Base-by-base conservation (phyloP, 371 early-diverging fungal species). In the Mortierella sp. region DNA sequence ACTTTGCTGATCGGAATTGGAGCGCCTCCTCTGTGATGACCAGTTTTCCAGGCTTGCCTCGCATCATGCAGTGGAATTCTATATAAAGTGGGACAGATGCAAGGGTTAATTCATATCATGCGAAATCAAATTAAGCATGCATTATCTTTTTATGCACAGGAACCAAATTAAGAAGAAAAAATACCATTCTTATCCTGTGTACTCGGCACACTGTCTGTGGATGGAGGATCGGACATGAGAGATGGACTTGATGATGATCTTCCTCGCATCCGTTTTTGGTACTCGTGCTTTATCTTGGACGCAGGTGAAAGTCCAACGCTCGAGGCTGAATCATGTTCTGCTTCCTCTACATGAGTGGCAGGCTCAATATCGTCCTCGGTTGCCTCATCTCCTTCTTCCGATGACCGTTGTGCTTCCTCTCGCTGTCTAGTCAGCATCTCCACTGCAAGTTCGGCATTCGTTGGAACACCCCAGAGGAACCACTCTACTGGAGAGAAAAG, bases 391-490 rank as follows among this genome's bases (percentile, higher is more conserved):
- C n/a, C 28, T 35, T 51, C 61, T 15, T 54, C 64, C 12, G 43
- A 31, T n/a, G n/a, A 26, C 26, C 31, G 54, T 3, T 43, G 64
- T 15, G 35, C 51, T 26, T 62, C 70, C 0, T 74, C 75, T 28
- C 64, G 64, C 54, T 68, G 71, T 2, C 53, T 51, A 7, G 71
- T 68, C 42, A 80, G 28, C 68, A 67, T 55, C 22, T 74, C 75
- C 0, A 80, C 68, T 23, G 71, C 81, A 15, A 80, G 62, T 22
- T 80, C 81, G 0, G 81, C 75, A 43, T 65, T 70, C 10, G 75
- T 80, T 3, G 81, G 81, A 0, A 80, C 71, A 34, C 58, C 67
- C 81, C 81, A 80, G 6, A 80, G 72, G 42, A 80, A 42, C 81
- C 70, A 80, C 35, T 80, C 81, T 22, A 75, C 55, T 5, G 81